Percentiles rank a stretch among this genome's conserved stretches.
phyloP scores from a whole-genome alignment of 75 land plant genomes.

The Pinus taeda region DNA sequence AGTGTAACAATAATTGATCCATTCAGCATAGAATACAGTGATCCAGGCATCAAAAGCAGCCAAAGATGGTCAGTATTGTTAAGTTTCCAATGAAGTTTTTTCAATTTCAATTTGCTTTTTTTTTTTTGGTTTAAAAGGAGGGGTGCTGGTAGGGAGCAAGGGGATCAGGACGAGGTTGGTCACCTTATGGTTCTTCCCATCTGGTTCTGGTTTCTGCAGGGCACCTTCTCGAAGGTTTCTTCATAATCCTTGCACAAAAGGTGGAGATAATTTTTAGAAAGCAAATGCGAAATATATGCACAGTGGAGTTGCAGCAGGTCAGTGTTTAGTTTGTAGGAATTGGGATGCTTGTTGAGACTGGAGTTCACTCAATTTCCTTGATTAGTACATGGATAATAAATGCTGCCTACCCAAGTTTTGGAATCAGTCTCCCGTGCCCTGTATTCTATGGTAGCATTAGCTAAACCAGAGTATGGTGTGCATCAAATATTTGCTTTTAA shows the following conservation, averaged over 20 bases:
- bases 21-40: background rate
- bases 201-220: background rate
- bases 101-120: no score
- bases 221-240: no score
- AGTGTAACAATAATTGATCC: background rate
- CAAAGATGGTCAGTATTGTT: background rate
- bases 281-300: no score
- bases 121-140: background rate
- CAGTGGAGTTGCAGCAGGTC: no score
- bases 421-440: background rate
- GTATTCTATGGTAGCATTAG: background rate
- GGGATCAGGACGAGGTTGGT: background rate
- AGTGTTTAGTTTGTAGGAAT: no score
- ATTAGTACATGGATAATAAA: background rate
- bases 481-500: background rate
- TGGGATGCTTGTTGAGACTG: no score
- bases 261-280: no score
- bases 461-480: background rate
- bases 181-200: background rate
- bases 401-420: background rate
- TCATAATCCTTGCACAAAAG: no score
- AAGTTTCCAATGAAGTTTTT: background rate
- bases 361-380: background rate
- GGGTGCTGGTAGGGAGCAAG: background rate
- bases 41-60: background rate